These are phyloP conservation scores for Fusarium agapanthi DNA, from an alignment of 2,329 filamentous ascomycete genomes.

Conservation along the genomic window DNA sequence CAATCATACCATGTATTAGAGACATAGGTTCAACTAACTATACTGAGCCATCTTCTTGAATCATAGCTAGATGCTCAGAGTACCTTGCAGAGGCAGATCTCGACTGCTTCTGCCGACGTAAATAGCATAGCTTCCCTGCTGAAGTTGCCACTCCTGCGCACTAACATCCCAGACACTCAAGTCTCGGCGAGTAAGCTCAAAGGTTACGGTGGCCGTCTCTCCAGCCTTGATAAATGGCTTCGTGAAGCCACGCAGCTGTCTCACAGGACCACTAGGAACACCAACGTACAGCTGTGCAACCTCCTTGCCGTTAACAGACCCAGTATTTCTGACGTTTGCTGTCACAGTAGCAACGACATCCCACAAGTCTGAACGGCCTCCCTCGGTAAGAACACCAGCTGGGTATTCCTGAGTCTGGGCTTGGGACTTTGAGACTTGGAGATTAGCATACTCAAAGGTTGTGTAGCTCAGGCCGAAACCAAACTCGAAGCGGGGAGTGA, in stretches of 20 bases:
- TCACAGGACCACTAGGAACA: neutral
- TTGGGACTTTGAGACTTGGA: neutral
- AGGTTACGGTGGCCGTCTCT: neutral
- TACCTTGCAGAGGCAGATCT: neutral
- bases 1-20: accelerated
- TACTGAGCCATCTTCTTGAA: accelerated
- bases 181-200: neutral
- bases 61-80: neutral
- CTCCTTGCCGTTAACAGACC: neutral
- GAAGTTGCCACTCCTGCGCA: conserved; percentile 14
- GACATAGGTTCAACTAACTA: neutral
- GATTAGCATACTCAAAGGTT: conserved; percentile 55
- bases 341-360: neutral
- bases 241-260: conserved; percentile 7
- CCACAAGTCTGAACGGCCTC: neutral
- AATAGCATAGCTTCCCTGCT: neutral
- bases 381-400: neutral
- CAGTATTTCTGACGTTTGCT: neutral
- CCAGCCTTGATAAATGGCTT: neutral
- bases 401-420: neutral
- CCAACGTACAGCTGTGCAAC: conserved; percentile 11
- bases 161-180: conserved; percentile 9
- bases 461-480: conserved; percentile 81
- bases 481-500: conserved; percentile 74
- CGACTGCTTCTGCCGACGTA: conserved; percentile 11